Evolutionary conservation across 352 stramenopile species (phyloP).

Genomic region (Aphanomyces stellatus): DNA sequence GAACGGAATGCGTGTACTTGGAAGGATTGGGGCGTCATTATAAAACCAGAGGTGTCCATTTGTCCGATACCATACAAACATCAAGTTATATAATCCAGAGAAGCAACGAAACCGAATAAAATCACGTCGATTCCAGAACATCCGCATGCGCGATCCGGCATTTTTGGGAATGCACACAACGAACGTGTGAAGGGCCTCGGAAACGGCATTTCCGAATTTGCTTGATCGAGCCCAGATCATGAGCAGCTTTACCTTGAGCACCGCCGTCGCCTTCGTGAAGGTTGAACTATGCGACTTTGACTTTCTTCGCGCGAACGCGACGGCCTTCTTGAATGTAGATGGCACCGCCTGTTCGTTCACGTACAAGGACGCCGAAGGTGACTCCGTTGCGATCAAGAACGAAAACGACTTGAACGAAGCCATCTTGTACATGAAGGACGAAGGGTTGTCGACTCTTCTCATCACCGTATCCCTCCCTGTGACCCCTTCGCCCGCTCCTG

Average conservation of each 20-base stretch:
- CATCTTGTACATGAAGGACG: conserved; percentile 43
- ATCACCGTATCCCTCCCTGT: conserved; percentile 24
- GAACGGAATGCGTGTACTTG: no score
- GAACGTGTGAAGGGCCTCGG: background rate
- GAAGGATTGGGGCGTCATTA: background rate
- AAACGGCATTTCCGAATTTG: conserved; percentile 13
- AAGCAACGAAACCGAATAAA: background rate
- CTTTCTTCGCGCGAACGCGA: conserved; percentile 23
- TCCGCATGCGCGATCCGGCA: no score
- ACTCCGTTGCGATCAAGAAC: conserved; percentile 44
- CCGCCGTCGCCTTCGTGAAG: background rate
- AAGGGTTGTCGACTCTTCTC: conserved; percentile 27
- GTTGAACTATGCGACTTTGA: conserved; percentile 4
- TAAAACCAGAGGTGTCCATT: background rate
- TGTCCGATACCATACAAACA: background rate
- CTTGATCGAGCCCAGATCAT: background rate
- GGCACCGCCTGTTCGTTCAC: conserved; percentile 26
- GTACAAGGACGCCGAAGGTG: conserved; percentile 52
- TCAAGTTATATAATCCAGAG: background rate
- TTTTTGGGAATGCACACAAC: background rate
- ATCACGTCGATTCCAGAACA: background rate
- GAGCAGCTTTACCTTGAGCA: background rate
- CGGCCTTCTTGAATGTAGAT: conserved; percentile 22
- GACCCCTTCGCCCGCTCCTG: background rate
- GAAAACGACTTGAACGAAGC: conserved; percentile 46